Conservation (phyloP, 352 stramenopile species). For the Phytophthora pluvialis region DNA sequence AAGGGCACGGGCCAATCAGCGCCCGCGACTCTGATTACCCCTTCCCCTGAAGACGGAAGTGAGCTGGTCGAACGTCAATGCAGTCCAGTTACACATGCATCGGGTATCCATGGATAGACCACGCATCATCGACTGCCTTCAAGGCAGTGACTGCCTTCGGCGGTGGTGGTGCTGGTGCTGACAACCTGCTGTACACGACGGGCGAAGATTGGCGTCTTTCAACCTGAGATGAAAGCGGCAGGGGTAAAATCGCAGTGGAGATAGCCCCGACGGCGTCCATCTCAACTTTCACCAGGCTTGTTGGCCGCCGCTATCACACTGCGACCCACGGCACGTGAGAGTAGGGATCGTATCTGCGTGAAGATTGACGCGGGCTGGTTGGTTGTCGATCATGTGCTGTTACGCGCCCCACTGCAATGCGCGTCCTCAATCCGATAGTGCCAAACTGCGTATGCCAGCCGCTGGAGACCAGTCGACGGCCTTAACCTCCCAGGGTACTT, state of each 20-base stretch:
- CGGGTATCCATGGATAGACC: too few relatives aligned
- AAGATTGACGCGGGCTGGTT: neutral
- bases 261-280: constrained; percentile 15
- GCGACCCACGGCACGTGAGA: neutral
- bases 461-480: too few relatives aligned
- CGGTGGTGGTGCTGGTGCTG: neutral
- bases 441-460: too few relatives aligned
- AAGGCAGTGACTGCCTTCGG: too few relatives aligned
- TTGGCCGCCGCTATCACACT: constrained; percentile 1
- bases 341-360: neutral
- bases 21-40: neutral
- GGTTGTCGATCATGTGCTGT: neutral
- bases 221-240: constrained; percentile 8
- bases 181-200: neutral
- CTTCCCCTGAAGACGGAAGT: constrained; percentile 20
- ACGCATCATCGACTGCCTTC: too few relatives aligned
- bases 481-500: too few relatives aligned
- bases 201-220: constrained; percentile 9
- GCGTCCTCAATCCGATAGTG: neutral
- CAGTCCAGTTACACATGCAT: too few relatives aligned
- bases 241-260: constrained; percentile 3
- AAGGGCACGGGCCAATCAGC: constrained; percentile 16
- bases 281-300: constrained; percentile 14
- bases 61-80: neutral
- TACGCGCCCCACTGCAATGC: neutral